Base-by-base conservation (phyloP, 148 eudicot species). In the Salicornia ramosissima region DNA sequence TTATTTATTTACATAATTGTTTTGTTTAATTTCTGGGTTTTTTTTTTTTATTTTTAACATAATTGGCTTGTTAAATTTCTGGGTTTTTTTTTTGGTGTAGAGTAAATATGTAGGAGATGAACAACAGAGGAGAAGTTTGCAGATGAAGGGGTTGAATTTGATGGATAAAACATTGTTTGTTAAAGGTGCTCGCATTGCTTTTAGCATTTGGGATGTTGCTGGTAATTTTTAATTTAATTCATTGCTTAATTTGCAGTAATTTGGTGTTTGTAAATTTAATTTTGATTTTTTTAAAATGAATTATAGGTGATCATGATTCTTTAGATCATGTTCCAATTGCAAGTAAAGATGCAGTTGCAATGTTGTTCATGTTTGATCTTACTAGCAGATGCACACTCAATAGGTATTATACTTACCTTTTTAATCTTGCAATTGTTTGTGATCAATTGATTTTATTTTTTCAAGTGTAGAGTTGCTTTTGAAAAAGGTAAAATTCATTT, bases 151-250 rank as follows among this genome's bases (percentile, higher is more conserved):
- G 4, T 70, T 94, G 67, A 90, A 88, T 78, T 77, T 90, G 69
- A 90, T 91, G 87, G 91, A 84, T 56, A 94, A 90, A 76, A 83
- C 86, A 6, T 18, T 90, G 57, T 15, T 68, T 70, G 84, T 94
- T 26, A 56, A 69, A 64, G 97, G 97, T 0, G 96, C 97, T 58
- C 87, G 89, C 39, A 90, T 94, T 82, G 87, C 92, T 73, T 88
- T 87, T 61, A 83, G 82, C 42, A 85, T 94, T 39, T 94, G 98
- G 98, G 98, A 92, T 77, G 98, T 92, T 0, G 96, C 85, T 82
- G 98, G 98, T 92, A 73, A 7, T 21, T 47, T 61, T 12, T 36
- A 19, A 18, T 0, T 40, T 1, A 47, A 49, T n/a, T 67, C 39
- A 34, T 46, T 21, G 13, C 40, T 26, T 5, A 1, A 75, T 34